Conservation (phyloP, 306 rosid genomes). For the Morella rubra region DNA sequence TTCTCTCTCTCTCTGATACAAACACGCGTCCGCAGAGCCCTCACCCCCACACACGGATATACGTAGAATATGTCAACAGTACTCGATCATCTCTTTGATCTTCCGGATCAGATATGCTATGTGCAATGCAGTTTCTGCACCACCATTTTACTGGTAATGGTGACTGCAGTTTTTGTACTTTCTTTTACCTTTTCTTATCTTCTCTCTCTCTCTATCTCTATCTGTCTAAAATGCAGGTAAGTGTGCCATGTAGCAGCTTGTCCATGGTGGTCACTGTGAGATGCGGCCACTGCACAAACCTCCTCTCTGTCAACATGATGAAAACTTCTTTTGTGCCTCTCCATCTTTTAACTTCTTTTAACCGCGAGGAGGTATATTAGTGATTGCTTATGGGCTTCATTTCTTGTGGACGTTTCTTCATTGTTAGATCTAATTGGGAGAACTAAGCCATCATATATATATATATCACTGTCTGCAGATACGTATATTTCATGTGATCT, state of each 20-base stretch:
- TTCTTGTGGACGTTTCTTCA: not conserved
- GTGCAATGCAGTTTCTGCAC: no score
- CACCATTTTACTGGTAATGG: no score
- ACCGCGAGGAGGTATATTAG: conserved; percentile 43
- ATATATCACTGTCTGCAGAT: no score
- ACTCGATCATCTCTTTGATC: conserved; percentile 66
- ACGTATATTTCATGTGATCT: no score
- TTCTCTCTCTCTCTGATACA: conserved; percentile 23
- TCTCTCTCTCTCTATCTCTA: not conserved
- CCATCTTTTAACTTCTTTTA: conserved; percentile 72
- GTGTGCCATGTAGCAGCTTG: conserved; percentile 89
- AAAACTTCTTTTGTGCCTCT: conserved; percentile 83
- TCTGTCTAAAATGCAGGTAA: conserved; percentile 53
- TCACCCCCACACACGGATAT: conserved; percentile 1
- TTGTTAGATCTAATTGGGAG: not conserved
- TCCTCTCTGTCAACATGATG: conserved; percentile 82
- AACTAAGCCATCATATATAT: no score
- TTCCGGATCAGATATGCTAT: conserved; percentile 71
- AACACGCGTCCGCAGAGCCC: not conserved
- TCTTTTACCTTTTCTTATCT: no score
- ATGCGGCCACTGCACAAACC: conserved; percentile 88
- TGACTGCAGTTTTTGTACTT: no score
- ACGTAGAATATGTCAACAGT: conserved; percentile 46
- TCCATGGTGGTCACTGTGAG: conserved; percentile 86
- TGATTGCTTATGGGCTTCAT: not conserved